Evolutionary conservation across 2,329 filamentous ascomycete species (phyloP), one percentile per base, ranked within the genome.

Genomic region (Zymoseptoria crescenta): DNA sequence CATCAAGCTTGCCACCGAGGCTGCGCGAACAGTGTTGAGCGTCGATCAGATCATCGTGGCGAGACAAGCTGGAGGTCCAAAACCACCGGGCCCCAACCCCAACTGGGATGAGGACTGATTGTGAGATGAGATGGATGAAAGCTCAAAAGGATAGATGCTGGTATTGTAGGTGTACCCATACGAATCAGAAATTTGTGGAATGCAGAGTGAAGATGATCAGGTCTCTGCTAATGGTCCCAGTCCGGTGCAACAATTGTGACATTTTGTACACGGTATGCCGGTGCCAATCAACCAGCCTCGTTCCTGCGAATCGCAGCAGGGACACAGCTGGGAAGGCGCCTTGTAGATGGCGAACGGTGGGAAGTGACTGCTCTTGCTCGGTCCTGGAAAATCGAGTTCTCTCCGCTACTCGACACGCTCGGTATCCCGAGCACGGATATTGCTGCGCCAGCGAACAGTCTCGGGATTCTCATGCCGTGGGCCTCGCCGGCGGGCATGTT

Each of bases 21-120:
- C 94, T 49, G 93, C 91, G 56, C 84, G 94, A 70, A 99, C 94
- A 53, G 88, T 99, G 29, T 80, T 99, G 65, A 96, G 91, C 53
- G 94, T 99, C 48, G 94, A 99, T 76, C 95, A 99, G 79, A 99
- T 99, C 72, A 99, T 99, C 73, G 94, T 99, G 59, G 92, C 95
- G 64, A 86, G 93, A 78, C 94, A 97, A 79, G 94, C 95, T 53
- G 94, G 94, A 72, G 94, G 94, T 45, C 94, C 95, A 21, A 99
- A 99, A 83, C 93, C 93, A 58, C 94, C 94, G 29, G 92, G 89
- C 52, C 94, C 91, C 67, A 96, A 96, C 77, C 88, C 92, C 52
- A 84, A 84, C 71, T 87, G 85, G 85, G 85, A 87, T 73, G 83
- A 87, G 70, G 85, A 88, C 24, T 70, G 62, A 65, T 55, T 63